Evolutionary conservation across 306 rosid genomes (phyloP), one percentile per base, ranked within the genome.

Genomic region (Alnus rubra): DNA sequence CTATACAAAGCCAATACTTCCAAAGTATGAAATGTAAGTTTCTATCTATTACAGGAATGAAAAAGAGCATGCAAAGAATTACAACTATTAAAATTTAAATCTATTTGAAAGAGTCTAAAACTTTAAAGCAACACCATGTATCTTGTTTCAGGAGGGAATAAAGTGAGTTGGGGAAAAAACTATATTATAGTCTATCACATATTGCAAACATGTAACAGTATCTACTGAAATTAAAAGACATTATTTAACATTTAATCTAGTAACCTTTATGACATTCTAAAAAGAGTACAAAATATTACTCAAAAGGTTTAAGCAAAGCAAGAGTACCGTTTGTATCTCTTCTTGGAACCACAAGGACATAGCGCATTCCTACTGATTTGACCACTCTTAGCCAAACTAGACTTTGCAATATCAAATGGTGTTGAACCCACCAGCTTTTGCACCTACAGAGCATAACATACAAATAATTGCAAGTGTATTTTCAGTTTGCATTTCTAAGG

Each of bases 281-380:
- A 7, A 9, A 55, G 37, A 59, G 65, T 15, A 59, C 31, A 55
- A 55, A 55, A 59, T 7, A 59, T 76, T 76, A 31, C 33, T 49
- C 35, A 44, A 47, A 58, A 58, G 15, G 50, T 53, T 6, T 47
- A 35, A 60, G 56, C 65, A 39, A 19, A 74, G 71, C 18, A 50
- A 33, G 69, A 70, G 58, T 84, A 95, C 98, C 98, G 74, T 86
- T 95, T 95, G 80, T 92, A 92, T 90, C 89, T 88, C 90, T 92
- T 95, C 87, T 92, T 95, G 30, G 98, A 95, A 79, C 98, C 98
- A 83, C 98, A 95, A 13, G 98, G 97, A 79, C 98, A 92, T 69
- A 72, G 85, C 0, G 97, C 97, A 82, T 91, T 95, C 86, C 96
- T 84, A 82, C 98, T 91, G 76, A 92, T 87, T 85, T 91, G 97